Conservation (phyloP, 139 green algal genomes). For the Tetradesmus obliquus region DNA sequence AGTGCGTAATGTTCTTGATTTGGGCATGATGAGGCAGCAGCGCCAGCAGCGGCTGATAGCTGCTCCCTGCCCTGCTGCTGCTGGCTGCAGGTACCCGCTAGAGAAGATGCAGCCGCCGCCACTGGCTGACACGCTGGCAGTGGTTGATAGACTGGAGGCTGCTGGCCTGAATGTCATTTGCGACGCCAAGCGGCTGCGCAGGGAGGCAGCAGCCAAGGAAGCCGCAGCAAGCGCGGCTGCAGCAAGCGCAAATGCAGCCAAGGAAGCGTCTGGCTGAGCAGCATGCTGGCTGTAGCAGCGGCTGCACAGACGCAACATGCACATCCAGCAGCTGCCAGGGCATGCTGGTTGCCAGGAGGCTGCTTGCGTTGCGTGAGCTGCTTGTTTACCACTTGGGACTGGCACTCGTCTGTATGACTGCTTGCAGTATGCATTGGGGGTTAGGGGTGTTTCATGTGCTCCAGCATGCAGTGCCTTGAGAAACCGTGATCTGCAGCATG, state of each 20-base stretch:
- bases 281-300: not conserved
- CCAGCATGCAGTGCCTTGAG: not conserved
- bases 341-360: too few relatives aligned
- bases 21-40: too few relatives aligned
- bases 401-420: not conserved
- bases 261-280: not conserved
- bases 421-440: not conserved
- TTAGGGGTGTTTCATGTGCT: not conserved
- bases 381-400: not conserved
- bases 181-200: conserved; percentile 20
- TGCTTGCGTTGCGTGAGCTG: not conserved
- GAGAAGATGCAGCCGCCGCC: conserved; percentile 53
- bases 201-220: not conserved
- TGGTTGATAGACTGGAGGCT: conserved; percentile 33
- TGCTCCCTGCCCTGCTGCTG: not conserved
- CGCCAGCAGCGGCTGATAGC: too few relatives aligned
- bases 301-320: not conserved
- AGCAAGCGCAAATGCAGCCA: not conserved
- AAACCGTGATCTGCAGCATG: not conserved
- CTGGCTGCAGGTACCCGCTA: conserved; percentile 59
- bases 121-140: conserved; percentile 2
- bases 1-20: not conserved
- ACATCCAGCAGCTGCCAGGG: too few relatives aligned
- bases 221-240: not conserved
- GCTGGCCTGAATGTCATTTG: conserved; percentile 55